Percentiles rank a stretch among this genome's conserved stretches.
Evolutionary conservation across 2,329 filamentous ascomycete species (phyloP).

Genomic region (Nigrospora osmanthi): DNA sequence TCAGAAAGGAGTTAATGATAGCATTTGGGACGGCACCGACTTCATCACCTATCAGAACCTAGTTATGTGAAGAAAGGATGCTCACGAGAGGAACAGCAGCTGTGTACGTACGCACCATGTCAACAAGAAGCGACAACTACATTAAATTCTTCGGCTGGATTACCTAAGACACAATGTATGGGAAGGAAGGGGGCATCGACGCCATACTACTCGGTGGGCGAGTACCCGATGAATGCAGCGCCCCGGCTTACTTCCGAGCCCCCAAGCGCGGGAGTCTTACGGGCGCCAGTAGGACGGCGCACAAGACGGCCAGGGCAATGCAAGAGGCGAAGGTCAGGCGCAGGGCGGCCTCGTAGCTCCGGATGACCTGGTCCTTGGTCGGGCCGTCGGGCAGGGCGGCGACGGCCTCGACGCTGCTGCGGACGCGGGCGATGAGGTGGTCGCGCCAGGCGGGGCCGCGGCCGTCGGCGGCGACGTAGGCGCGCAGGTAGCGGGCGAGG

Average conservation of each 20-base stretch:
- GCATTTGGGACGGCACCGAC: too few relatives aligned
- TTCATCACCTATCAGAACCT: too few relatives aligned
- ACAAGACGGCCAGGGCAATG: conserved; percentile 37
- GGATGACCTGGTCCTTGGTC: conserved; percentile 45
- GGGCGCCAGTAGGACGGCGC: conserved; percentile 37
- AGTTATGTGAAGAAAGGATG: too few relatives aligned
- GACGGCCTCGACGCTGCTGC: conserved; percentile 48
- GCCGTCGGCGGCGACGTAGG: conserved; percentile 36
- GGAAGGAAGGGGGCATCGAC: too few relatives aligned
- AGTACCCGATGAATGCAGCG: too few relatives aligned
- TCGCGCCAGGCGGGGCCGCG: conserved; percentile 44
- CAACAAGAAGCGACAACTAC: too few relatives aligned
- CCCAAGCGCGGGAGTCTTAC: conserved; percentile 47
- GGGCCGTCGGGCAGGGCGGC: conserved; percentile 27
- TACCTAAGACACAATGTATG: too few relatives aligned
- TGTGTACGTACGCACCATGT: too few relatives aligned
- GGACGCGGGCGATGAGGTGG: conserved; percentile 42
- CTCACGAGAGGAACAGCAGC: too few relatives aligned
- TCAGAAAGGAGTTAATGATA: too few relatives aligned
- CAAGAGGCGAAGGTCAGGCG: conserved; percentile 37
- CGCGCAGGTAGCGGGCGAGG: conserved; percentile 50
- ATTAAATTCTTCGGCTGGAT: too few relatives aligned
- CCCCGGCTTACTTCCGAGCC: conserved; percentile 23
- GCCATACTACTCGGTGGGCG: too few relatives aligned
- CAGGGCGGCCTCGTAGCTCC: conserved; percentile 45